Percentiles rank a stretch among this genome's conserved stretches.
Conservation (phyloP, 805 yeast species). For the Candida koratica region DNA sequence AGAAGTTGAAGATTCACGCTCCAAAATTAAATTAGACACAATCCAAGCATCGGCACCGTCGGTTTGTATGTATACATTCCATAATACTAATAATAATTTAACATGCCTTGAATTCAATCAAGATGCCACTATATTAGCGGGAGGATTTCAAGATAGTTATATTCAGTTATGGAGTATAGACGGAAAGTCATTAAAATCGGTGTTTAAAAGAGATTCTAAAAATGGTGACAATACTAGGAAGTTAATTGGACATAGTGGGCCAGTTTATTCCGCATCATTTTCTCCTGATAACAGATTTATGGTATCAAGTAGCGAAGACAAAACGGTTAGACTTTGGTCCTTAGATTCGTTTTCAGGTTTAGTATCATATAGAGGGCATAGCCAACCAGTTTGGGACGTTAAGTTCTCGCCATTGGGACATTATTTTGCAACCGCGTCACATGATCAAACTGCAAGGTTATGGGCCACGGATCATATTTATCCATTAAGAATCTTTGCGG, state of each 20-base stretch:
- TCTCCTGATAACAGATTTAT: conserved; percentile 85
- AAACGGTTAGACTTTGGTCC: conserved; percentile 91
- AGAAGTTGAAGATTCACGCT: conserved; percentile 77
- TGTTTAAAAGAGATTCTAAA: conserved; percentile 51
- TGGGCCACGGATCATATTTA: conserved; percentile 99
- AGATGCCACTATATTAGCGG: conserved; percentile 83
- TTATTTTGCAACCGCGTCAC: conserved; percentile 96
- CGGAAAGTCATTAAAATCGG: conserved; percentile 75
- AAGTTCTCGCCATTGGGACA: conserved; percentile 93
- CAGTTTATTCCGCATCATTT: conserved; percentile 86
- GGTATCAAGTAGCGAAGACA: conserved; percentile 84
- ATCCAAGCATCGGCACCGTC: conserved; percentile 83
- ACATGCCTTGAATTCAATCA: conserved; percentile 84
- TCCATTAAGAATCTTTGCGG: conserved; percentile 94
- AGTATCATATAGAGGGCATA: conserved; percentile 94
- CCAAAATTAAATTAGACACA: conserved; percentile 57
- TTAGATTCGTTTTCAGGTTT: conserved; percentile 83
- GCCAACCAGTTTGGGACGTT: conserved; percentile 97
- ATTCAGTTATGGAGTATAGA: conserved; percentile 91
- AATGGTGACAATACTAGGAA: conserved; percentile 48
- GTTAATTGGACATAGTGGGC: conserved; percentile 89
- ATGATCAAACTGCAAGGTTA: conserved; percentile 93
- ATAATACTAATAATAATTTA: conserved; percentile 85
- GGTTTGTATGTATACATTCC: conserved; percentile 97
- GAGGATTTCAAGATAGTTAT: conserved; percentile 90